These are phyloP conservation scores for Nelumbo lutea DNA, from an alignment of 164 flowering plant species.

Conservation along the genomic window DNA sequence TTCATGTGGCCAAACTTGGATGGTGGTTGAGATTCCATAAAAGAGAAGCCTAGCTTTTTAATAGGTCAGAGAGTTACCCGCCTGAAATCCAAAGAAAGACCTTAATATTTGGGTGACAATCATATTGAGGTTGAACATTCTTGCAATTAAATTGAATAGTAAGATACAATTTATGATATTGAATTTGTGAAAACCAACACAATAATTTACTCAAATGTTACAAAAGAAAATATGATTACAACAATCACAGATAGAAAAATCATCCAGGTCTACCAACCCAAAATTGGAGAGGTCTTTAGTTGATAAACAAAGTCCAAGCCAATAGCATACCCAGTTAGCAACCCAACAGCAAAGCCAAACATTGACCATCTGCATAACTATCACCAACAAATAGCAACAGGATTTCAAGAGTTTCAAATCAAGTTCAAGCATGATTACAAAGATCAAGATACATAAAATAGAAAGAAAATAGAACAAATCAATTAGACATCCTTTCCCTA, in stretches of 20 bases:
- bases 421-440: neutral
- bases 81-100: too few relatives aligned
- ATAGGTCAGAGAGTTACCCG: too few relatives aligned
- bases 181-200: neutral
- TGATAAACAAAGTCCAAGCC: conserved; percentile 92
- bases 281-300: conserved; percentile 93
- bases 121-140: neutral
- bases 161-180: conserved; percentile 4
- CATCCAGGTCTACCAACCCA: conserved; percentile 87
- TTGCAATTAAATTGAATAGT: neutral
- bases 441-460: neutral
- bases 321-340: conserved; percentile 95
- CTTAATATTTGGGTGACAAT: neutral
- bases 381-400: conserved; percentile 6
- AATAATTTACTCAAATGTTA: conserved; percentile 12
- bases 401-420: neutral
- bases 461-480: neutral
- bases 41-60: too few relatives aligned
- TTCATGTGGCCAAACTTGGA: too few relatives aligned
- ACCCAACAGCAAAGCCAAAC: conserved; percentile 96
- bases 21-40: too few relatives aligned
- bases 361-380: conserved; percentile 81
- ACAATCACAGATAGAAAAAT: conserved; percentile 25
- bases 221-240: conserved; percentile 17
- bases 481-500: neutral